phyloP scores from a whole-genome alignment of 176 grass and related monocot genomes.

The Tillandsia fasciculata region DNA sequence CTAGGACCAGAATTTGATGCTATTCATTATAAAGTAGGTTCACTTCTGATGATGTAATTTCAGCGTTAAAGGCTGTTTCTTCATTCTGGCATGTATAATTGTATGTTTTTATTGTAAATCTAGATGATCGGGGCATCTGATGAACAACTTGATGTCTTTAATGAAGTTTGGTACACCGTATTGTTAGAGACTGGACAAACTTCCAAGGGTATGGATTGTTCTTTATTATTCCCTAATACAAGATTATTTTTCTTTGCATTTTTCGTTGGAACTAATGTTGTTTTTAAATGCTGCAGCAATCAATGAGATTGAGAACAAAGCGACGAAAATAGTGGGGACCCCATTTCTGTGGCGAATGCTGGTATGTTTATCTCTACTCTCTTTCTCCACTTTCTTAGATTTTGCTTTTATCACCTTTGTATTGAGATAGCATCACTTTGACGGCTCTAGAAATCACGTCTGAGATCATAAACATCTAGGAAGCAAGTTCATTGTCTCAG shows the following conservation, averaged over 20 bases:
- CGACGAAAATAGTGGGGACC: slow-evolving; percentile 31
- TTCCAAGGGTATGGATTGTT: slow-evolving; percentile 32
- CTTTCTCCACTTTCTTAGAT: neutral
- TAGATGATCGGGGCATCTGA: slow-evolving; percentile 83
- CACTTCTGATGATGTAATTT: neutral
- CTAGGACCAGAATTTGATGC: slow-evolving; percentile 55
- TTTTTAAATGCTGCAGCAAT: slow-evolving; percentile 31
- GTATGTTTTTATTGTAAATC: slow-evolving; percentile 10
- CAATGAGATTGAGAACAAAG: slow-evolving; percentile 39
- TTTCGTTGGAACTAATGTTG: slow-evolving; percentile 15
- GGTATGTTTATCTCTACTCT: slow-evolving; percentile 25
- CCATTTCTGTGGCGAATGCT: slow-evolving; percentile 65
- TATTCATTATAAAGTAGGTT: slow-evolving; percentile 43
- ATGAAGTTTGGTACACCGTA: slow-evolving; percentile 60
- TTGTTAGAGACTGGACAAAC: slow-evolving; percentile 34
- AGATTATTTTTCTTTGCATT: neutral
- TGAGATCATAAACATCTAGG: no score
- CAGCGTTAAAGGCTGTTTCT: neutral
- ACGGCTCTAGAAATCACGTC: neutral
- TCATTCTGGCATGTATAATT: neutral
- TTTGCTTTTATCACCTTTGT: neutral
- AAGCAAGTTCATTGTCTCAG: no score
- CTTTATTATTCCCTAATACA: neutral
- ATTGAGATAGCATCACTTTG: neutral
- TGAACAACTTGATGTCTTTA: slow-evolving; percentile 76